These are phyloP conservation scores for Persicaria maculosa DNA, from an alignment of 148 eudicot species.

Conservation along the genomic window DNA sequence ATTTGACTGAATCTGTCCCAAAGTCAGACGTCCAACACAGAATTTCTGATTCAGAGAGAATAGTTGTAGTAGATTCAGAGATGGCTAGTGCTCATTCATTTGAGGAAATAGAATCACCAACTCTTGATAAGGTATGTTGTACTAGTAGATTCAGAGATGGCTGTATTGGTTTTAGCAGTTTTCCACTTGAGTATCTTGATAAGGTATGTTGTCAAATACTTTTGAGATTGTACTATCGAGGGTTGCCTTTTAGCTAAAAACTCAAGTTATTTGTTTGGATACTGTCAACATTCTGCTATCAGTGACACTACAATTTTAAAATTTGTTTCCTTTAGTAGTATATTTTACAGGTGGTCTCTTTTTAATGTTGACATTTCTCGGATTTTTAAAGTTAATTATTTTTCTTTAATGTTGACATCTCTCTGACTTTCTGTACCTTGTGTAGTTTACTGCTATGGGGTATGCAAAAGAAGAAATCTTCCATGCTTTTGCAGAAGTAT, in stretches of 20 bases:
- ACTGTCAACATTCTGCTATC: not conserved
- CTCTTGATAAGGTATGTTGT: constrained; percentile 16
- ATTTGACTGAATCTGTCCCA: constrained; percentile 38
- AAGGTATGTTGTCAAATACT: constrained; percentile 34
- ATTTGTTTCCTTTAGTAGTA: not conserved
- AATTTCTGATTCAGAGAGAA: constrained; percentile 19
- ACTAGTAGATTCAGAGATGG: constrained; percentile 12
- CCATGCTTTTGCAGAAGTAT: constrained; percentile 46
- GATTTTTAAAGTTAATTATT: not conserved
- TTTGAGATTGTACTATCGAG: not conserved
- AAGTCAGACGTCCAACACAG: constrained; percentile 16
- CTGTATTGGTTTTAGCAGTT: constrained; percentile 19
- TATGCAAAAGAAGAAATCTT: constrained; percentile 44
- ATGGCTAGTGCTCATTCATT: constrained; percentile 22
- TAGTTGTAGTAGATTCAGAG: constrained; percentile 24
- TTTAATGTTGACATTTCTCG: not conserved
- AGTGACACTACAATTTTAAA: not conserved
- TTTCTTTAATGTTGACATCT: constrained; percentile 6
- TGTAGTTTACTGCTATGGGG: constrained; percentile 53
- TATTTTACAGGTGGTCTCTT: not conserved
- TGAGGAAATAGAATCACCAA: constrained; percentile 19
- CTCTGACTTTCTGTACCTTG: not conserved
- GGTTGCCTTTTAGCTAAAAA: not conserved
- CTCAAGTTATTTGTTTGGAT: not conserved
- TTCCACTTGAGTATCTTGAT: constrained; percentile 52